phyloP scores from a whole-genome alignment of 176 grass and related monocot genomes.

The Cymbopogon citratus region DNA sequence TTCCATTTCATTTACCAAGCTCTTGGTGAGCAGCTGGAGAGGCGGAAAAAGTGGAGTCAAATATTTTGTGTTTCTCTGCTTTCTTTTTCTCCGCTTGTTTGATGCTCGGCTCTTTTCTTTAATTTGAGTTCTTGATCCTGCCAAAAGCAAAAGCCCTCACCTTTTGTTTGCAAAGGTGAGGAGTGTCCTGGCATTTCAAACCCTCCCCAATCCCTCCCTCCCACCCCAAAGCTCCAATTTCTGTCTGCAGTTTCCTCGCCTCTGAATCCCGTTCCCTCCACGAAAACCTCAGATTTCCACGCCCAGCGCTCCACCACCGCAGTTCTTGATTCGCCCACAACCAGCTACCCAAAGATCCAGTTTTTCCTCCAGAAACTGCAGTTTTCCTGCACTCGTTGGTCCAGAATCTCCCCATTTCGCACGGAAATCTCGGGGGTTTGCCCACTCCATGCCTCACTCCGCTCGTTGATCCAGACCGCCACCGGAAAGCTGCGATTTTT shows the following conservation, averaged over 20 bases:
- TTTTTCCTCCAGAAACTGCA: slow-evolving; percentile 15
- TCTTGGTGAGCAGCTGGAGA: background rate
- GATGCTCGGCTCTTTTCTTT: slow-evolving; percentile 25
- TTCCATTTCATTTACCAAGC: background rate
- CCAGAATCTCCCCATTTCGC: slow-evolving; percentile 20
- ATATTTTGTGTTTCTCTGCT: slow-evolving; percentile 20
- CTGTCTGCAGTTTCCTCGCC: background rate
- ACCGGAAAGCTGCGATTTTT: slow-evolving; percentile 27
- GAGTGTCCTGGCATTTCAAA: slow-evolving; percentile 33
- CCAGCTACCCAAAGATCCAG: slow-evolving; percentile 23
- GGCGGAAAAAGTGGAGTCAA: slow-evolving; percentile 32
- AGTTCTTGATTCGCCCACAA: slow-evolving; percentile 7
- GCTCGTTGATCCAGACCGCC: slow-evolving; percentile 14
- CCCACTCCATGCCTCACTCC: background rate
- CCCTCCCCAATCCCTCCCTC: too few relatives aligned
- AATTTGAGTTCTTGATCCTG: slow-evolving; percentile 69
- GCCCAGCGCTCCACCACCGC: background rate
- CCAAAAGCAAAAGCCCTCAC: slow-evolving; percentile 46
- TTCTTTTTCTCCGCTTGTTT: background rate
- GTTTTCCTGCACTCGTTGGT: slow-evolving; percentile 14
- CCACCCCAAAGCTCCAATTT: slow-evolving; percentile 16
- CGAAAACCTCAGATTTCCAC: slow-evolving; percentile 19
- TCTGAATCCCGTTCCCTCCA: background rate
- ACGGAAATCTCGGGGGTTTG: slow-evolving; percentile 19
- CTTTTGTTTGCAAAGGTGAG: slow-evolving; percentile 38